These are phyloP conservation scores for Ogataea neopini DNA, from an alignment of 805 yeast species.

Conservation along the genomic window DNA sequence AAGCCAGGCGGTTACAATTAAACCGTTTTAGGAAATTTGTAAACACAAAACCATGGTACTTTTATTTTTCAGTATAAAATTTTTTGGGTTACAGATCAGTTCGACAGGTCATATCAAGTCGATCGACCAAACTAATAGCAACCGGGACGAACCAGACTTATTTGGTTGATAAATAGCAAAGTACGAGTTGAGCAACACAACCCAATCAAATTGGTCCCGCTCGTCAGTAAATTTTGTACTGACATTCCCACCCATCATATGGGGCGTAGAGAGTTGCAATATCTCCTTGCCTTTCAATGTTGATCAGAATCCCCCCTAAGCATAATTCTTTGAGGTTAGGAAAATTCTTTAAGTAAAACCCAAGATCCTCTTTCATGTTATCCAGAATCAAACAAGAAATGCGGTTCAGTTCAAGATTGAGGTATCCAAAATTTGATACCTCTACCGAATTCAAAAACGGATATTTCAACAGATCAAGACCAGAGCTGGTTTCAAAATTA, in stretches of 20 bases:
- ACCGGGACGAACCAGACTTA: no score
- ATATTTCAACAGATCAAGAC: slow-evolving; percentile 22
- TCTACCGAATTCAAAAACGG: slow-evolving; percentile 25
- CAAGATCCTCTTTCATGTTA: slow-evolving; percentile 24
- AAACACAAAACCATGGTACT: slow-evolving; percentile 12
- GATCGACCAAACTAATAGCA: no score
- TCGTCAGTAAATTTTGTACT: no score
- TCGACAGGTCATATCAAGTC: not conserved
- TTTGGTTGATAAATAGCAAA: not conserved
- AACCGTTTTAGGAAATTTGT: slow-evolving; percentile 18
- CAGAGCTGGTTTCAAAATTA: slow-evolving; percentile 26
- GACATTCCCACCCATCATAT: slow-evolving; percentile 23
- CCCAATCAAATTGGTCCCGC: no score
- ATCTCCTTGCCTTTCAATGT: slow-evolving; percentile 7
- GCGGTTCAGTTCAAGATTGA: slow-evolving; percentile 15
- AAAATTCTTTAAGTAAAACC: slow-evolving; percentile 15
- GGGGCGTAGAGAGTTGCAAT: slow-evolving; percentile 15
- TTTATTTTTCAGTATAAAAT: not conserved
- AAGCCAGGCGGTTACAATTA: slow-evolving; percentile 9
- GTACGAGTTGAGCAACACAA: no score
- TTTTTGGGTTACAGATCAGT: not conserved
- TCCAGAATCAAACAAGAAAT: slow-evolving; percentile 25
- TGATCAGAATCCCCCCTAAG: slow-evolving; percentile 29
- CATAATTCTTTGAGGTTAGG: slow-evolving; percentile 19
- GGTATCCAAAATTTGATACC: slow-evolving; percentile 15